Conservation (phyloP, 352 stramenopile species). For the Globisporangium mamillatum region DNA sequence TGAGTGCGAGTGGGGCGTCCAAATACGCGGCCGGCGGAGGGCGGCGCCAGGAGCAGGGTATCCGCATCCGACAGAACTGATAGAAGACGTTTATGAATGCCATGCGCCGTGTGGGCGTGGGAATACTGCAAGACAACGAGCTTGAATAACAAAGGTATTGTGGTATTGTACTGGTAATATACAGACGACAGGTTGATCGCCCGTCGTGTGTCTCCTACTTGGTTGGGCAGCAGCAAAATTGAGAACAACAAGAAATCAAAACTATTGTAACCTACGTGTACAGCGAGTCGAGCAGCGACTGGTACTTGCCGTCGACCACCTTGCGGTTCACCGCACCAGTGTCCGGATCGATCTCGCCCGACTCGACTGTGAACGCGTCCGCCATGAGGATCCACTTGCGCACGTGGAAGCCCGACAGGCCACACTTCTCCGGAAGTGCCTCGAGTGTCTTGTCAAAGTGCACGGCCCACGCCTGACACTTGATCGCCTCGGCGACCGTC, state of each 20-base stretch:
- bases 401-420: slow-evolving; percentile 59
- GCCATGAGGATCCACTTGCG: slow-evolving; percentile 84
- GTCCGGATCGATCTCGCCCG: slow-evolving; percentile 67
- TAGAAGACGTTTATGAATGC: background rate
- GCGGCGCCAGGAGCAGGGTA: slow-evolving; percentile 77
- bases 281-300: slow-evolving; percentile 68
- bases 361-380: slow-evolving; percentile 59
- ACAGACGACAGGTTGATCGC: slow-evolving; percentile 12
- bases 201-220: background rate
- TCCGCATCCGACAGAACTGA: slow-evolving; percentile 78
- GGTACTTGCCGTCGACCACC: slow-evolving; percentile 67
- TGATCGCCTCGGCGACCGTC: slow-evolving; percentile 61
- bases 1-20: background rate
- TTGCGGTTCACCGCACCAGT: slow-evolving; percentile 57
- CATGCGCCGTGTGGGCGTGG: too few relatives aligned
- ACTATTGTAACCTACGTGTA: slow-evolving; percentile 47
- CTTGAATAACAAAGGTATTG: background rate
- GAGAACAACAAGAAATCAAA: background rate
- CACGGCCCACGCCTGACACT: slow-evolving; percentile 69
- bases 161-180: slow-evolving; percentile 26
- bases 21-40: slow-evolving; percentile 19
- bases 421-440: slow-evolving; percentile 36
- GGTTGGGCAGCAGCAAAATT: background rate
- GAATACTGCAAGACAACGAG: background rate
- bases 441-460: slow-evolving; percentile 72